Percentiles rank a stretch among this genome's conserved stretches.
These are phyloP conservation scores for Pseudonitzschia multistriata DNA, from an alignment of 108 stramenopile species.

Conservation along the genomic window DNA sequence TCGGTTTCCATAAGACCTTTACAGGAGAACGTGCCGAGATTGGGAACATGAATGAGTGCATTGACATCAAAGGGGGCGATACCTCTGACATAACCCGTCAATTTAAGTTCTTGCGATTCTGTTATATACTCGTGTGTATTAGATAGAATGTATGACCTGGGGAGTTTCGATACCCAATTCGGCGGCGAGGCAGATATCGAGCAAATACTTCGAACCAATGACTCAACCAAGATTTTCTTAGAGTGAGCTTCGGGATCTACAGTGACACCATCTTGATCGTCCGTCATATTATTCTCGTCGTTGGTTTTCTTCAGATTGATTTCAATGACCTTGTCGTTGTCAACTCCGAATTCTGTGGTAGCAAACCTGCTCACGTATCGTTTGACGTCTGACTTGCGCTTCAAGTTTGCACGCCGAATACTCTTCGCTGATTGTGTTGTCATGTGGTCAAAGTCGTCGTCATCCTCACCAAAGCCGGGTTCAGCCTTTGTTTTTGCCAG, in stretches of 20 bases:
- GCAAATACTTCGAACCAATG: conserved; percentile 68
- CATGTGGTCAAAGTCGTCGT: conserved; percentile 45
- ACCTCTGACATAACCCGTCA: conserved; percentile 93
- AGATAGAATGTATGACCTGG: conserved; percentile 69
- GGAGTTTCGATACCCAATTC: conserved; percentile 72
- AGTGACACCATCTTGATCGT: conserved; percentile 20
- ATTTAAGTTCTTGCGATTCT: conserved; percentile 48
- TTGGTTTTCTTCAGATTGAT: conserved; percentile 30
- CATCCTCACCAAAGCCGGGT: conserved; percentile 26
- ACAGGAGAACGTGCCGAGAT: conserved; percentile 88
- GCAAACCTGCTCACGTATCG: conserved; percentile 72
- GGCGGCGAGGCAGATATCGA: conserved; percentile 67
- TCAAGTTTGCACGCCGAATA: conserved; percentile 59
- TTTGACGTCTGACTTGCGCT: conserved; percentile 75
- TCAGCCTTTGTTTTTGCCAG: conserved; percentile 55
- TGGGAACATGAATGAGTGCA: conserved; percentile 82
- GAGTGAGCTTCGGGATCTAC: conserved; percentile 25
- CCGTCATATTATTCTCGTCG: neutral
- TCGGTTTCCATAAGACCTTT: conserved; percentile 18
- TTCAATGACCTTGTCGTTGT: conserved; percentile 65
- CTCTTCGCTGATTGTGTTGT: conserved; percentile 60
- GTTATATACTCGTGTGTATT: conserved; percentile 64
- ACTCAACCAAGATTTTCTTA: conserved; percentile 38
- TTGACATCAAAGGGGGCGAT: conserved; percentile 81
- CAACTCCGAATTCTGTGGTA: conserved; percentile 72